Percentiles rank a stretch among this genome's conserved stretches.
Conservation (phyloP, 2,329 filamentous ascomycete species). For the Colletotrichum costaricense region DNA sequence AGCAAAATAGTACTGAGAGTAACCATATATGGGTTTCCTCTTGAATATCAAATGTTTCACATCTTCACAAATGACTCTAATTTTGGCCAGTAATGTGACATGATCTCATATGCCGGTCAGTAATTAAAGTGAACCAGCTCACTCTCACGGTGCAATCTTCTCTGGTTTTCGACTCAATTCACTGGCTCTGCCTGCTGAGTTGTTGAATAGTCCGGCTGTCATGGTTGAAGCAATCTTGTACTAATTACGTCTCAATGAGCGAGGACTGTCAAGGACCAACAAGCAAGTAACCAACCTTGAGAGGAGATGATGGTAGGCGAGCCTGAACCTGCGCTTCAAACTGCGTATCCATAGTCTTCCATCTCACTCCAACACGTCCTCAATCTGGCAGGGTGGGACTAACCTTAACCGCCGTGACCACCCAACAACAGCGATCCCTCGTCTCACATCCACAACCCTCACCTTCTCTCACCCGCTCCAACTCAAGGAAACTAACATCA, state of each 20-base stretch:
- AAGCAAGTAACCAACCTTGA: too few species aligned
- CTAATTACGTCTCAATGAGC: too few species aligned
- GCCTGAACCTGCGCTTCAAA: too few species aligned
- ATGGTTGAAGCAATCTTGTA: too few species aligned
- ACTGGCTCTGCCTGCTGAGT: too few species aligned
- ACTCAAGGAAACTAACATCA: not conserved
- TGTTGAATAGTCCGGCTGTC: too few species aligned
- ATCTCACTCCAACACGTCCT: not conserved
- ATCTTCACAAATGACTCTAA: not conserved
- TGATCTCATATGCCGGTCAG: not conserved
- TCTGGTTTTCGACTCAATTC: too few species aligned
- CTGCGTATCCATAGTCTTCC: not conserved
- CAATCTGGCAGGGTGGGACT: not conserved
- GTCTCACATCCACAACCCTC: not conserved
- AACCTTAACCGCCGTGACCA: not conserved
- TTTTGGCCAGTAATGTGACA: too few species aligned
- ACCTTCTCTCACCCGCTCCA: not conserved
- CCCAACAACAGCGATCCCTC: not conserved
- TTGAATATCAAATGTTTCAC: constrained; percentile 10
- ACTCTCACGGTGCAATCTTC: not conserved
- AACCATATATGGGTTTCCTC: constrained; percentile 18
- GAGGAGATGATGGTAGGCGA: too few species aligned
- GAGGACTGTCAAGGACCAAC: too few species aligned
- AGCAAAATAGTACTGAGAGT: constrained; percentile 10
- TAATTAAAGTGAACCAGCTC: not conserved